Evolutionary conservation across 768 basidiomycete species (phyloP).

Genomic region (Rhizopogon vinicolor): DNA sequence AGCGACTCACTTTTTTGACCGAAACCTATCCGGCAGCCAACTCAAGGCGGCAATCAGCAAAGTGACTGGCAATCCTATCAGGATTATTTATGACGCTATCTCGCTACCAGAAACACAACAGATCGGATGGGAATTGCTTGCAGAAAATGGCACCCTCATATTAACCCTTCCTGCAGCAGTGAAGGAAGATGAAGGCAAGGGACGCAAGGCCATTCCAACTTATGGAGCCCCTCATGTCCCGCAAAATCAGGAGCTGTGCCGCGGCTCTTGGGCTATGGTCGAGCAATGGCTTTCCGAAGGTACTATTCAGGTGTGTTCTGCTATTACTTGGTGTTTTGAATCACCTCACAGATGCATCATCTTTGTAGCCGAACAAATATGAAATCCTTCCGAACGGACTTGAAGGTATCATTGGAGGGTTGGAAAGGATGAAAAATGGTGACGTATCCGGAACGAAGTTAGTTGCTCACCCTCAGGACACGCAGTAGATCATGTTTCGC

Average conservation of each 20-base stretch:
- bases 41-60: slow-evolving; percentile 18
- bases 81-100: slow-evolving; percentile 28
- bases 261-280: slow-evolving; percentile 14
- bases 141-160: slow-evolving; percentile 28
- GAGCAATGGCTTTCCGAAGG: slow-evolving; percentile 22
- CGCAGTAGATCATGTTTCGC: slow-evolving; percentile 11
- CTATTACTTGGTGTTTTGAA: background rate
- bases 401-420: slow-evolving; percentile 28
- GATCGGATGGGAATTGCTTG: slow-evolving; percentile 26
- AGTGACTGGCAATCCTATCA: slow-evolving; percentile 19
- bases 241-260: slow-evolving; percentile 13
- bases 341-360: slow-evolving; percentile 1
- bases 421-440: slow-evolving; percentile 30
- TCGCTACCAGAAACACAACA: slow-evolving; percentile 30
- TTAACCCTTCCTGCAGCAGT: slow-evolving; percentile 19
- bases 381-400: slow-evolving; percentile 40
- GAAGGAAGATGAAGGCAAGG: slow-evolving; percentile 17
- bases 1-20: slow-evolving; percentile 37
- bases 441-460: slow-evolving; percentile 40
- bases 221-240: slow-evolving; percentile 17
- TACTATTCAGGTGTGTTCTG: slow-evolving; percentile 15
- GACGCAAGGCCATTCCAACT: slow-evolving; percentile 16
- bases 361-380: slow-evolving; percentile 30
- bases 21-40: slow-evolving; percentile 13
- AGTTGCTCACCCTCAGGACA: slow-evolving; percentile 39